Evolutionary conservation across 2,329 filamentous ascomycete species (phyloP).

Genomic region (Chaetomiaceae sp.): DNA sequence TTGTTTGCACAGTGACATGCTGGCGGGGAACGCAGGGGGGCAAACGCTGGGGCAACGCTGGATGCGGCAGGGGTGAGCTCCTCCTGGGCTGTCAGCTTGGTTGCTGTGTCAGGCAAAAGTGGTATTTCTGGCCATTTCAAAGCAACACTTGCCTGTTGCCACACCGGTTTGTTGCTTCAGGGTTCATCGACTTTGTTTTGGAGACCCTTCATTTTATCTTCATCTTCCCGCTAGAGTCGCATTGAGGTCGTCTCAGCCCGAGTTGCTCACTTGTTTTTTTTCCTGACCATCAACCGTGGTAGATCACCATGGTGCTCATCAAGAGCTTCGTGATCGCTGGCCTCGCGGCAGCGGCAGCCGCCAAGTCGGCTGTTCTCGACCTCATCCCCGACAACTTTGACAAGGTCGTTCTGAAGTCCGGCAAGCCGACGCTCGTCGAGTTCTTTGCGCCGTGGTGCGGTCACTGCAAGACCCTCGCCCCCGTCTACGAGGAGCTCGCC

Average conservation of each 20-base stretch:
- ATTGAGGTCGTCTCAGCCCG: conserved; percentile 2
- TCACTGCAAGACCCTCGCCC: conserved; percentile 97
- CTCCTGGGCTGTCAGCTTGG: conserved; percentile 7
- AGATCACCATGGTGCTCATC: conserved; percentile 49
- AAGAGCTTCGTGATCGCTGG: conserved; percentile 58
- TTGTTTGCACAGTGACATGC: not conserved
- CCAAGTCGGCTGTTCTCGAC: conserved; percentile 82
- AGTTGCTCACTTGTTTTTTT: not conserved
- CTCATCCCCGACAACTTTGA: conserved; percentile 91
- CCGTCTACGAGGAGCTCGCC: conserved; percentile 88
- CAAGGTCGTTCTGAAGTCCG: conserved; percentile 78
- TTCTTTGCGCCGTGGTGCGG: conserved; percentile 99
- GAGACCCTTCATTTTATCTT: conserved; percentile 6
- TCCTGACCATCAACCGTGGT: not conserved
- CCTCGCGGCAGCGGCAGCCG: conserved; percentile 53
- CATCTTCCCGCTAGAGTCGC: not conserved
- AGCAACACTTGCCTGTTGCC: conserved; percentile 27
- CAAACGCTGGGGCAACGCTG: not conserved
- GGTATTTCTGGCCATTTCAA: conserved; percentile 38
- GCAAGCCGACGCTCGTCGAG: conserved; percentile 93
- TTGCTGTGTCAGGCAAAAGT: conserved; percentile 32
- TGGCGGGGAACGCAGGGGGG: not conserved
- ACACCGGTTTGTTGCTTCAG: conserved; percentile 13
- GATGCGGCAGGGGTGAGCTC: conserved; percentile 16
- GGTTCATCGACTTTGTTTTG: conserved; percentile 3